phyloP scores from a whole-genome alignment of 208 protist genomes.

The Wallacemonas sp. region DNA sequence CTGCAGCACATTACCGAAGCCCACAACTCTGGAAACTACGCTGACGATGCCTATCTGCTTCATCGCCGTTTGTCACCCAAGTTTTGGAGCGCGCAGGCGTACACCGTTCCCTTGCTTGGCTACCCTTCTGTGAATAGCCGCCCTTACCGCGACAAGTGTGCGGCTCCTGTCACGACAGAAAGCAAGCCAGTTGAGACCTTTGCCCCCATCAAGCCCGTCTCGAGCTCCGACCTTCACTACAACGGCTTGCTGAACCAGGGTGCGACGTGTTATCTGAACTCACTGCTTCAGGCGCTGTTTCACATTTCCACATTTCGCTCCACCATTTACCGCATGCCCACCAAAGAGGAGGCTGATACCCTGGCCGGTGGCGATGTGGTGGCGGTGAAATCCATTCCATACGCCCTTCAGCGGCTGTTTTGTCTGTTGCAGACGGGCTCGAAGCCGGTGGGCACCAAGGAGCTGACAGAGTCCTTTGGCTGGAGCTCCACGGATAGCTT shows the following conservation, averaged over 20 bases:
- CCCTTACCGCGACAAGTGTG: slow-evolving; percentile 39
- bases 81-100: slow-evolving; percentile 57
- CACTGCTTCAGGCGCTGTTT: slow-evolving; percentile 89
- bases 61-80: slow-evolving; percentile 74
- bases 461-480: slow-evolving; percentile 93
- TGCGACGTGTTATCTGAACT: slow-evolving; percentile 93
- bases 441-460: slow-evolving; percentile 75
- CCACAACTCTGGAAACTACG: slow-evolving; percentile 40
- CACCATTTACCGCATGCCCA: slow-evolving; percentile 91
- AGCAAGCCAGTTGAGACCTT: not conserved
- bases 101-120: slow-evolving; percentile 54
- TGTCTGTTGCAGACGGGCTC: slow-evolving; percentile 77
- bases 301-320: slow-evolving; percentile 86
- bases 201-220: not conserved
- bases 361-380: slow-evolving; percentile 33
- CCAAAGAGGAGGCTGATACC: slow-evolving; percentile 69
- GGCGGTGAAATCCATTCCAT: slow-evolving; percentile 78
- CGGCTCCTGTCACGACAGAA: not conserved
- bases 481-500: slow-evolving; percentile 91
- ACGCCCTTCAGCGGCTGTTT: slow-evolving; percentile 90
- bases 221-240: slow-evolving; percentile 31
- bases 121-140: slow-evolving; percentile 62
- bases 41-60: slow-evolving; percentile 65
- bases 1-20: slow-evolving; percentile 78
- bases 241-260: slow-evolving; percentile 92